A percentile compares a stretch with the other conserved stretches of the same genome.
These are phyloP conservation scores for Aspergillus avenaceus DNA, from an alignment of 495 filamentous ascomycete genomes.

Conservation along the genomic window DNA sequence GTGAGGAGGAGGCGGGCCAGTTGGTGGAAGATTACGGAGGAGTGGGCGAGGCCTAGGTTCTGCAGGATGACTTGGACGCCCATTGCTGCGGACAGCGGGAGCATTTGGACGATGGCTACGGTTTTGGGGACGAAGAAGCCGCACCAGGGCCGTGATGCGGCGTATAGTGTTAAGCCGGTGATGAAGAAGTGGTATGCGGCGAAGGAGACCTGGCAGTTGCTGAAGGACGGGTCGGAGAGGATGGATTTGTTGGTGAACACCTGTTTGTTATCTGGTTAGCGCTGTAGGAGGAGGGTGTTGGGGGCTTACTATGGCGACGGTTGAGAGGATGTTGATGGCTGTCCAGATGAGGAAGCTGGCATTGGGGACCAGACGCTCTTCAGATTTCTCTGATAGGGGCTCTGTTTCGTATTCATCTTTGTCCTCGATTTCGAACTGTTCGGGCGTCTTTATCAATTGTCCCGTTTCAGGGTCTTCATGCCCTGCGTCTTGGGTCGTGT, in stretches of 20 bases:
- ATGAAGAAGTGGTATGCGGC: conserved; percentile 71
- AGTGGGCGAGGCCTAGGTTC: conserved; percentile 68
- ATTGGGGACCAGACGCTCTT: neutral
- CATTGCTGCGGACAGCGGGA: conserved; percentile 65
- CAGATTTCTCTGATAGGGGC: neutral
- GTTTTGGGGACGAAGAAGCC: conserved; percentile 57
- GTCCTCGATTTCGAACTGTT: neutral
- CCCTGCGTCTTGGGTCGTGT: neutral
- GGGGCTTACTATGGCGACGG: conserved; percentile 3
- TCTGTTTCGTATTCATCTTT: neutral
- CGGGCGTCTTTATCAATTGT: neutral
- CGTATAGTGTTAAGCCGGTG: conserved; percentile 61
- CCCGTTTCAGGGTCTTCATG: conserved; percentile 2
- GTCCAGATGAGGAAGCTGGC: conserved; percentile 12
- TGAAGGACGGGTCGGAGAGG: conserved; percentile 62
- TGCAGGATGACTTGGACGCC: conserved; percentile 70
- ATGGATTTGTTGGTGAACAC: conserved; percentile 77
- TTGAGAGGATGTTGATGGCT: conserved; percentile 14
- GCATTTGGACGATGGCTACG: conserved; percentile 51
- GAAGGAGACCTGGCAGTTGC: conserved; percentile 64
- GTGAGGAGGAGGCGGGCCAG: conserved; percentile 68
- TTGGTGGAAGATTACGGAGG: conserved; percentile 72
- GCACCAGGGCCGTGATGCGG: conserved; percentile 58
- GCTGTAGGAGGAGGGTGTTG: neutral
- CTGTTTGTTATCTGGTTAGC: conserved; percentile 26